Base-by-base conservation (phyloP, 140 eudicot genomes). In the Cichorium intybus region DNA sequence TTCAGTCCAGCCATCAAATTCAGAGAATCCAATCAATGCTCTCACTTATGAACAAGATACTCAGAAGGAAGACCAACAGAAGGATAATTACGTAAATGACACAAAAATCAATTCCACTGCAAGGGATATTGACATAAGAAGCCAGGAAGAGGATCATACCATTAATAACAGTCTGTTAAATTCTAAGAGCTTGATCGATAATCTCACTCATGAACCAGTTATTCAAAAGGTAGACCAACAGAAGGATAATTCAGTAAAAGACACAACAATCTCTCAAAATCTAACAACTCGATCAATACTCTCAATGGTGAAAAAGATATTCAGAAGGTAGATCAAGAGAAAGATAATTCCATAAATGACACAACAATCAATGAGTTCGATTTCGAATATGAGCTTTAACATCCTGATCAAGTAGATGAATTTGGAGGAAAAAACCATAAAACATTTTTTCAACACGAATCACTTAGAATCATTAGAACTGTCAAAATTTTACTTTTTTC, bases 261-360 rank as follows among this genome's bases (percentile, higher is more conserved):
- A 60, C 7, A 7, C 66, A 14, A 69, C 46, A 68, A 55, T 16
- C 18, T 54, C 29, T 48, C 62, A 6, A 35, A 33, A 41, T 41
- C 66, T 6, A 18, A 48, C 14, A 34, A 34, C 7, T 59, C 53
- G 62, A 2, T 11, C n/a, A 37, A 37, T 37, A 3, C 46, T 37
- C n/a, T 11, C 46, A 37, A 7, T 37, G n/a, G 46, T 37, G 46
- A 0, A 27, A 58, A 65, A 54, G 63, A 57, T 54, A 24, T 11
- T 57, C 68, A 54, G 20, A 76, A 66, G 56, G 79, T 47, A 29
- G 56, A 48, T 7, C 9, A 46, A 58, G 70, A 51, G 28, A 51
- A 68, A 12, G 68, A 26, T 31, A 33, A 27, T 62, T 28, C 31
- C 6, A 5, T 33, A 24, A 20, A 18, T 48, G 56, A 47, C 7